These are phyloP conservation scores for Madurella fahalii DNA, from an alignment of 2,329 filamentous ascomycete genomes.

Conservation along the genomic window DNA sequence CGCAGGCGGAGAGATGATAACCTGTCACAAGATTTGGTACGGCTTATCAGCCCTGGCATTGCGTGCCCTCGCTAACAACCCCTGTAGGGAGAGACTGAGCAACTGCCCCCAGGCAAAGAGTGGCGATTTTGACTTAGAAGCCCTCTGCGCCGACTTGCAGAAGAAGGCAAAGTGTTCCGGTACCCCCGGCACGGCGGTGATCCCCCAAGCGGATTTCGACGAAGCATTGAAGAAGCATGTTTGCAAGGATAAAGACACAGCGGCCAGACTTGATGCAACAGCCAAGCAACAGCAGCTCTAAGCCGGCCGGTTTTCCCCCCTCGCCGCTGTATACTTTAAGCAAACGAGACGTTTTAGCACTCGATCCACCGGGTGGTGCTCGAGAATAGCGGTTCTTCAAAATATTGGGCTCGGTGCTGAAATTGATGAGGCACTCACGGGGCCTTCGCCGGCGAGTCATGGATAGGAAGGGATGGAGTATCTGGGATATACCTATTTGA, in stretches of 20 bases:
- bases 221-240: slow-evolving; percentile 66
- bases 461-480: slow-evolving; percentile 5
- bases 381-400: background rate
- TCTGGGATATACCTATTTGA: slow-evolving; percentile 14
- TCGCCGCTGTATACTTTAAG: background rate
- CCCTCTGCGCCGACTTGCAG: slow-evolving; percentile 85
- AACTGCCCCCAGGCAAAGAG: slow-evolving; percentile 81
- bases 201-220: slow-evolving; percentile 86
- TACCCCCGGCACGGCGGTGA: slow-evolving; percentile 66
- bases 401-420: background rate
- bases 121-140: slow-evolving; percentile 90
- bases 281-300: background rate
- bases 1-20: slow-evolving; percentile 60
- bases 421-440: background rate
- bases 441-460: background rate
- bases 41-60: slow-evolving; percentile 32
- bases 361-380: background rate
- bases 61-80: slow-evolving; percentile 38
- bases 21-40: slow-evolving; percentile 91
- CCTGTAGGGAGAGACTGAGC: slow-evolving; percentile 79
- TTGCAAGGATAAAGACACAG: slow-evolving; percentile 30
- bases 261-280: background rate
- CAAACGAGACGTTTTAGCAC: background rate
- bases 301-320: background rate
- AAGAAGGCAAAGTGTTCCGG: slow-evolving; percentile 96